Evolutionary conservation across 2,329 filamentous ascomycete species (phyloP).

Genomic region (Domatiomyces catenatus): DNA sequence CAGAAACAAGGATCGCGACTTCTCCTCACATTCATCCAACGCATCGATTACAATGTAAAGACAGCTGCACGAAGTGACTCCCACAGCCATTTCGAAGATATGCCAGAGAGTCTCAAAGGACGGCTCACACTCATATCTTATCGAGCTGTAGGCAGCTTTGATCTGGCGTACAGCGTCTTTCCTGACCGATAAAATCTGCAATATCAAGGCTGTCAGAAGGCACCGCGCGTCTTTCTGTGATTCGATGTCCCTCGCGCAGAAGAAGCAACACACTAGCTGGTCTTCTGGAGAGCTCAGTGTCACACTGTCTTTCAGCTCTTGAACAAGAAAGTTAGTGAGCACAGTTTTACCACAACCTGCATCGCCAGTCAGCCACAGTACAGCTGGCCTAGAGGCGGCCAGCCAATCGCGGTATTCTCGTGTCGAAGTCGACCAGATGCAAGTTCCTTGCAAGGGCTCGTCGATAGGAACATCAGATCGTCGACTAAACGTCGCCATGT

Average conservation of each 20-base stretch:
- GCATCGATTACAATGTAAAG: slow-evolving; percentile 9
- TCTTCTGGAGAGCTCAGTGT: slow-evolving; percentile 1
- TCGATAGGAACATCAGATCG: slow-evolving; percentile 3
- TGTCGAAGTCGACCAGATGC: slow-evolving; percentile 3
- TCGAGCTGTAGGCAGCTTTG: slow-evolving; percentile 2
- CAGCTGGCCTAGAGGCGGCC: background rate
- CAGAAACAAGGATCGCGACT: slow-evolving; percentile 2
- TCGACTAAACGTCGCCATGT: slow-evolving; percentile 1
- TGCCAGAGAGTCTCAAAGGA: slow-evolving; percentile 7
- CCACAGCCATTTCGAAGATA: slow-evolving; percentile 4
- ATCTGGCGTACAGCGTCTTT: slow-evolving; percentile 7
- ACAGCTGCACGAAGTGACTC: slow-evolving; percentile 1
- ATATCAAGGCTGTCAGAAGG: slow-evolving; percentile 3
- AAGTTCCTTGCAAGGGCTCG: slow-evolving; percentile 5
- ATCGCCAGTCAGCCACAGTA: slow-evolving; percentile 7
- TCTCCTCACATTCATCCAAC: slow-evolving; percentile 9
- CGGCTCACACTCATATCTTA: slow-evolving; percentile 2
- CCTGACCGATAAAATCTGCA: slow-evolving; percentile 3
- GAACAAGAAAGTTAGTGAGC: slow-evolving; percentile 7
- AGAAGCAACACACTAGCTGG: slow-evolving; percentile 5
- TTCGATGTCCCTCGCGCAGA: slow-evolving; percentile 6
- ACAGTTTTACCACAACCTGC: slow-evolving; percentile 8
- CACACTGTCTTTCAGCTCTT: slow-evolving; percentile 1
- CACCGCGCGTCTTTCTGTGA: slow-evolving; percentile 4
- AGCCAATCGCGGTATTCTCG: slow-evolving; percentile 3